phyloP scores from a whole-genome alignment of 768 basidiomycete genomes.

The Leucocoprinus sp. region DNA sequence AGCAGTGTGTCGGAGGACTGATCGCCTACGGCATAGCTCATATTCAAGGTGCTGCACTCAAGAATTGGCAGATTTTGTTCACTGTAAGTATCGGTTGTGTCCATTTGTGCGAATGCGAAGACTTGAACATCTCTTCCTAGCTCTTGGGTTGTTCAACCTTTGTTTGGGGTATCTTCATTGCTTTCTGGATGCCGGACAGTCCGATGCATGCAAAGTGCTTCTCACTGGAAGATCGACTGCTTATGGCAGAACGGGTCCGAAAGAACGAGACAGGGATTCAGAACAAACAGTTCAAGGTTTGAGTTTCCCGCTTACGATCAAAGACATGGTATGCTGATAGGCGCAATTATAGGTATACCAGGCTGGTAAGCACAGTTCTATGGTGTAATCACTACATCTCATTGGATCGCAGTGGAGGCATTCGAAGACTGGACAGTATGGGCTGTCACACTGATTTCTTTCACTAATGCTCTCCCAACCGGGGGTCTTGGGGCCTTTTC shows the following conservation, averaged over 20 bases:
- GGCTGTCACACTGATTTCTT: slow-evolving; percentile 37
- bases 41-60: slow-evolving; percentile 29
- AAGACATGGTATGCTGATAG: background rate
- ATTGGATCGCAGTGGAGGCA: slow-evolving; percentile 28
- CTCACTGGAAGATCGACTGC: slow-evolving; percentile 35
- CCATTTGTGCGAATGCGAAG: background rate
- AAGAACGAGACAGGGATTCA: slow-evolving; percentile 47
- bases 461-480: slow-evolving; percentile 39
- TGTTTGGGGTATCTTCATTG: slow-evolving; percentile 39
- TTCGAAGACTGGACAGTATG: slow-evolving; percentile 38
- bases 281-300: slow-evolving; percentile 41
- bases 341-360: slow-evolving; percentile 23
- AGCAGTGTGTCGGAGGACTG: slow-evolving; percentile 40
- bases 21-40: slow-evolving; percentile 44
- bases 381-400: background rate
- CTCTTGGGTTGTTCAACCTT: slow-evolving; percentile 37
- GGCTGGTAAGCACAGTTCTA: slow-evolving; percentile 20
- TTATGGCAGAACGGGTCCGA: slow-evolving; percentile 42
- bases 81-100: slow-evolving; percentile 20
- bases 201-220: slow-evolving; percentile 42
- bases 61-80: slow-evolving; percentile 44
- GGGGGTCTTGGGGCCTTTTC: slow-evolving; percentile 43
- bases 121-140: slow-evolving; percentile 18
- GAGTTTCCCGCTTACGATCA: background rate
- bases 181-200: slow-evolving; percentile 43